A percentile compares a stretch with the other conserved stretches of the same genome.
These are phyloP conservation scores for Chlamydomonas sphaeroides DNA, from an alignment of 139 green algal genomes.

Conservation along the genomic window DNA sequence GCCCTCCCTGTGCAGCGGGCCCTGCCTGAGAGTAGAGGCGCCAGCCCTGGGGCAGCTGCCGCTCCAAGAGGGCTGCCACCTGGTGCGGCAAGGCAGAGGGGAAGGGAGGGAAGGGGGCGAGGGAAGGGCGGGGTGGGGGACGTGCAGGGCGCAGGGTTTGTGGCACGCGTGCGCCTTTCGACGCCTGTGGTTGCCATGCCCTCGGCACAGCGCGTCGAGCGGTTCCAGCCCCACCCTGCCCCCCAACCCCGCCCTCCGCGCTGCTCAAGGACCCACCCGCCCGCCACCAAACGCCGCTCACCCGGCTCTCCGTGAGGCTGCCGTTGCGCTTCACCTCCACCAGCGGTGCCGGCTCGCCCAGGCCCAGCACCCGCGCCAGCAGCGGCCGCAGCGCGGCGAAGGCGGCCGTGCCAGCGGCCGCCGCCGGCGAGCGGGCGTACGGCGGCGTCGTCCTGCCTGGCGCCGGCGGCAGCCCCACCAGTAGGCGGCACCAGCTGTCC, in stretches of 20 bases:
- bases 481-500: neutral
- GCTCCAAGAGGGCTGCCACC: constrained; percentile 20
- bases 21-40: neutral
- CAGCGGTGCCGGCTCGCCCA: constrained; percentile 15
- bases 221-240: too few species aligned
- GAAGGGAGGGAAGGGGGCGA: neutral
- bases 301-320: constrained; percentile 19
- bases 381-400: neutral
- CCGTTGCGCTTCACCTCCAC: constrained; percentile 10
- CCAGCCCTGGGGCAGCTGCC: constrained; percentile 34
- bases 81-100: neutral
- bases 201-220: too few species aligned
- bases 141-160: too few species aligned
- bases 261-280: too few species aligned
- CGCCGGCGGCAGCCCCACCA: neutral
- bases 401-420: neutral
- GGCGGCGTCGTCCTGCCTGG: neutral
- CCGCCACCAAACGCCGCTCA: neutral
- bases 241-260: too few species aligned
- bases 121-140: too few species aligned
- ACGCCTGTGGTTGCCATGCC: too few species aligned
- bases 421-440: too few species aligned
- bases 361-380: neutral
- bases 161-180: too few species aligned
- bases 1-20: too few species aligned